Conservation (phyloP, 371 early-diverging fungal genomes). For the Syncephalis plumigaleata region DNA sequence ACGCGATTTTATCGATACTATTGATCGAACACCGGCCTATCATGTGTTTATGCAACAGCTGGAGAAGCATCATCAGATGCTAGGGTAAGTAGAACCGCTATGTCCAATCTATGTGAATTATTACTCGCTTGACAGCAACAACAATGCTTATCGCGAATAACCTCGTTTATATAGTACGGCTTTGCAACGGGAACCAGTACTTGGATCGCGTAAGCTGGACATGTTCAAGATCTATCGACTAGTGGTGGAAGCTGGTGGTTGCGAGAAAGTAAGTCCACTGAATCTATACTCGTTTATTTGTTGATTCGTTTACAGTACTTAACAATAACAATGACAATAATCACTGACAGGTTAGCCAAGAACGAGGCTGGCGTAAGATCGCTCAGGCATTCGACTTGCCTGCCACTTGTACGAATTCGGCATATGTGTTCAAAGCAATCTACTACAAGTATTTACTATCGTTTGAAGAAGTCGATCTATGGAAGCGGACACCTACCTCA, state of each 20-base stretch:
- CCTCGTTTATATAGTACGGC: slow-evolving; percentile 24
- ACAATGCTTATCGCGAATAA: background rate
- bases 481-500: no score
- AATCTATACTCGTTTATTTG: background rate
- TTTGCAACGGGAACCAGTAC: slow-evolving; percentile 54
- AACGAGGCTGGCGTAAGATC: slow-evolving; percentile 64
- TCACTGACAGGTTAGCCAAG: slow-evolving; percentile 36
- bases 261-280: slow-evolving; percentile 32
- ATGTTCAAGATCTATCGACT: slow-evolving; percentile 47
- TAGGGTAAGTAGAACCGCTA: slow-evolving; percentile 56
- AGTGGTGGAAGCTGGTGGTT: slow-evolving; percentile 55
- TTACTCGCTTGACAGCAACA: background rate
- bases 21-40: slow-evolving; percentile 56
- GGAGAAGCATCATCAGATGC: slow-evolving; percentile 43
- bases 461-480: slow-evolving; percentile 23
- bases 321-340: background rate
- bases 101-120: background rate
- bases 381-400: slow-evolving; percentile 63
- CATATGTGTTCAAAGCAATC: slow-evolving; percentile 56
- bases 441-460: slow-evolving; percentile 45
- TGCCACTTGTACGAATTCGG: slow-evolving; percentile 68
- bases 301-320: background rate
- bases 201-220: slow-evolving; percentile 65
- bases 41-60: slow-evolving; percentile 48
- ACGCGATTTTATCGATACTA: slow-evolving; percentile 20